These are phyloP conservation scores for Penicillium sumatraense DNA, from an alignment of 2,329 filamentous ascomycete species.

Conservation along the genomic window DNA sequence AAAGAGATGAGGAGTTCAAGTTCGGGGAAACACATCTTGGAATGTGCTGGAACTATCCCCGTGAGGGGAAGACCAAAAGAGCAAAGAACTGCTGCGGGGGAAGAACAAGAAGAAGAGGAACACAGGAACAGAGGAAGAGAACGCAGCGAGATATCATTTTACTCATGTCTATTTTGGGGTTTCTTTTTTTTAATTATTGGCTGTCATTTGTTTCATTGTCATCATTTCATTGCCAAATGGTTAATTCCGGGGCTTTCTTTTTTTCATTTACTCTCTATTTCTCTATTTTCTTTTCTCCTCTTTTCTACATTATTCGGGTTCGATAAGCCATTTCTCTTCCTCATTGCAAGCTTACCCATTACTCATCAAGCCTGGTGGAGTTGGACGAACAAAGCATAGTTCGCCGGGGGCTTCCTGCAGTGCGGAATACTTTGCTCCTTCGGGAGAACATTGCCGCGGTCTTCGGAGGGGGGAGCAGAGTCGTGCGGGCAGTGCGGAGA, in stretches of 20 bases:
- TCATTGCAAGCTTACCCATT: no score
- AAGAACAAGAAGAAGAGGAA: neutral
- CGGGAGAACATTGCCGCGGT: conserved; percentile 1
- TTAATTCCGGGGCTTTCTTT: neutral
- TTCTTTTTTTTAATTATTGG: conserved; percentile 3
- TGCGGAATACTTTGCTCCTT: conserved; percentile 12
- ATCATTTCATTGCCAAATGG: neutral
- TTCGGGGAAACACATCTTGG: neutral
- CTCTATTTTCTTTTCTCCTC: neutral
- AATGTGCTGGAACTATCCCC: neutral
- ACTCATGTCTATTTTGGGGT: neutral
- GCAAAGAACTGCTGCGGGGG: conserved; percentile 2
- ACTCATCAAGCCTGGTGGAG: no score
- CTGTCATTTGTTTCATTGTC: conserved; percentile 4
- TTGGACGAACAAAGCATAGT: neutral
- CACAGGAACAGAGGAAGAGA: neutral
- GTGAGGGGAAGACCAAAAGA: conserved; percentile 3
- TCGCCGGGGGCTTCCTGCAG: neutral
- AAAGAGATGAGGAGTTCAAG: neutral
- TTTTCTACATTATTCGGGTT: neutral
- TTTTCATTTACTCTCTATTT: neutral
- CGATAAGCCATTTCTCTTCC: no score
- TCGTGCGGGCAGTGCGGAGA: neutral
- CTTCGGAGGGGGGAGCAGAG: neutral
- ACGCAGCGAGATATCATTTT: conserved; percentile 1